Evolutionary conservation across 2,329 filamentous ascomycete genomes (phyloP), one percentile per base, ranked within the genome.

Genomic region (Cryphonectria parasitica): DNA sequence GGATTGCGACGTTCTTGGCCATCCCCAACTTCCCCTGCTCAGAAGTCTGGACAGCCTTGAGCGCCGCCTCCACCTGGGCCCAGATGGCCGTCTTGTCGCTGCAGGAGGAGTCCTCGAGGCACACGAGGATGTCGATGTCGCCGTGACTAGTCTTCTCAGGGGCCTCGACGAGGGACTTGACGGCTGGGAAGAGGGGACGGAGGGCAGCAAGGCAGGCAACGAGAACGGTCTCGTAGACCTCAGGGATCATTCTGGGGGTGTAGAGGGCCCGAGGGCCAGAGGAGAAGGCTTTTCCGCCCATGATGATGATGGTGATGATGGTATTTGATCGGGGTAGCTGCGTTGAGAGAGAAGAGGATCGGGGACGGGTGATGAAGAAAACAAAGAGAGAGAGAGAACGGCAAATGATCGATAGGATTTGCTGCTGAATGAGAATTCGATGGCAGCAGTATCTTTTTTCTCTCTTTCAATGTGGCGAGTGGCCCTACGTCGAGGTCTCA

Each of bases 121-220:
- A 81, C 1, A 93, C 85, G 1, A 94, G 79, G 71, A 95, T 83
- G 79, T 96, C 93, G 52, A 97, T 81, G 74, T 96, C 93, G 28
- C 93, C 93, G 75, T 89, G 86, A 74, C 89, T 87, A 0, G 74
- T 58, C 79, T 96, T 96, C 0, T 78, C 89, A 0, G 92, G 92
- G 0, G 88, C 91, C 74, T 94, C 91, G 39, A 91, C 86, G 0
- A 92, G 89, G 0, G 86, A 84, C 0, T 83, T 85, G 5, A 92
- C 88, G 10, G 80, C 81, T 0, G 80, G 68, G 74, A 88, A 93
- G 3, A 90, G 79, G 1, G 81, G 75, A 0, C 80, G 78, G 0
- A 92, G 84, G 1, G 84, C 78, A 0, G 76, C 69, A 36, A 84
- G 80, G 71, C 85, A 87, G 0, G 81, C 76, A 0, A 78, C 73